Evolutionary conservation across 2,329 filamentous ascomycete species (phyloP).

Genomic region (Didymella segeticola): DNA sequence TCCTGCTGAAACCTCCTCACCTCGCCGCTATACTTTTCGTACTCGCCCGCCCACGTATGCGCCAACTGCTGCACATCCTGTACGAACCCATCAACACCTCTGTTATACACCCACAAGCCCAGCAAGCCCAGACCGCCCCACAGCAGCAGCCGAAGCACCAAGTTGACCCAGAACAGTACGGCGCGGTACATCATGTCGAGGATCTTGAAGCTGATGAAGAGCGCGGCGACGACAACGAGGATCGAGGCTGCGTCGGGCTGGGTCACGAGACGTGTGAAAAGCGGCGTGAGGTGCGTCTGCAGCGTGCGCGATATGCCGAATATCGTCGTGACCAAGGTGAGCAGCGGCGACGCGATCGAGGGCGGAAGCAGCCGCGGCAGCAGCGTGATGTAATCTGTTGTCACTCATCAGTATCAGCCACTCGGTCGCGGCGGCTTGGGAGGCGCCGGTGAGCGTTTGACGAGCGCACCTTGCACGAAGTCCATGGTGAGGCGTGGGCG

Average conservation of each 20-base stretch:
- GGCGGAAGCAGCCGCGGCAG: constrained; percentile 43
- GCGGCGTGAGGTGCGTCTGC: constrained; percentile 38
- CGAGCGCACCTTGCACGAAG: constrained; percentile 35
- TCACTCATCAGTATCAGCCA: no score
- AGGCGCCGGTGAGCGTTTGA: neutral
- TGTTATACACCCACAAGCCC: constrained; percentile 63
- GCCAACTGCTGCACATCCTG: constrained; percentile 59
- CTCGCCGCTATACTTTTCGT: constrained; percentile 43
- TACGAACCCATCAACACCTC: constrained; percentile 70
- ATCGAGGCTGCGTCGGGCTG: constrained; percentile 59
- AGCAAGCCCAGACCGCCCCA: constrained; percentile 66
- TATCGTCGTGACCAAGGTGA: constrained; percentile 36
- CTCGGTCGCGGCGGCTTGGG: constrained; percentile 15
- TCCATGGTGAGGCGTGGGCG: constrained; percentile 35
- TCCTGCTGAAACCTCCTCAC: constrained; percentile 34
- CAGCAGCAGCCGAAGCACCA: constrained; percentile 68
- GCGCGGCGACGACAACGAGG: constrained; percentile 62
- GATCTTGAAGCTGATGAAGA: constrained; percentile 70
- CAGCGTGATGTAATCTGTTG: constrained; percentile 43
- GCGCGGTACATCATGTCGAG: constrained; percentile 73
- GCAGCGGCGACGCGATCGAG: constrained; percentile 38
- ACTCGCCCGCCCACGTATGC: constrained; percentile 49
- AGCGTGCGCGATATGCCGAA: constrained; percentile 38
- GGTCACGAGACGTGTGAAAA: constrained; percentile 35
- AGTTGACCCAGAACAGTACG: constrained; percentile 77